A percentile compares a stretch with the other conserved stretches of the same genome.
Conservation (phyloP, 495 filamentous ascomycete species). For the Aspergillus heteromorphus region DNA sequence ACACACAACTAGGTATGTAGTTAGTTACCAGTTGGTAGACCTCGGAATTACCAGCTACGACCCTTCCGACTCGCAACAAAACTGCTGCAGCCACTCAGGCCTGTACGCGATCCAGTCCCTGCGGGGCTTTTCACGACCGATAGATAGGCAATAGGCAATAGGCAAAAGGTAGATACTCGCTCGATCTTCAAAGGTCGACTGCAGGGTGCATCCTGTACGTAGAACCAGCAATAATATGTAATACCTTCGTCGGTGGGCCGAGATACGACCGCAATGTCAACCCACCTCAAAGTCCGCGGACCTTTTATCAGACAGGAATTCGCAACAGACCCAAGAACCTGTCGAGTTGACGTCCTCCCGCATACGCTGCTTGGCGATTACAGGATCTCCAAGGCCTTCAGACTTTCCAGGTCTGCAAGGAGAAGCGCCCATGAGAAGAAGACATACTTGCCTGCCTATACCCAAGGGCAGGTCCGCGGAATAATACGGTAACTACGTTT, state of each 20-base stretch:
- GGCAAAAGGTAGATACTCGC: no score
- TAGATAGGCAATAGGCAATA: neutral
- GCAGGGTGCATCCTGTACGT: neutral
- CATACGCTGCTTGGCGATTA: neutral
- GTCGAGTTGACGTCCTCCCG: neutral
- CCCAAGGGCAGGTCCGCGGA: conserved; percentile 1
- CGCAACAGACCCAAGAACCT: neutral
- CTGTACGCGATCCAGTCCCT: neutral
- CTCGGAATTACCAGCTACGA: neutral
- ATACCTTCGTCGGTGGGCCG: no score
- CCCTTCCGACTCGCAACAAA: neutral
- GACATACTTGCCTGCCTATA: no score
- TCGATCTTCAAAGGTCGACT: neutral
- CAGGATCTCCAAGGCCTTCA: neutral
- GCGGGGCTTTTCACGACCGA: neutral
- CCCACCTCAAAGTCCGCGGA: neutral
- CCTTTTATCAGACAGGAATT: neutral
- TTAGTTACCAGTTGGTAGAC: no score
- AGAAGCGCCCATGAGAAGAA: neutral
- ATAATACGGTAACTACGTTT: conserved; percentile 12
- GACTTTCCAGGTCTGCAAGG: neutral
- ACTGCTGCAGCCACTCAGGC: neutral
- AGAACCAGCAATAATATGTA: neutral
- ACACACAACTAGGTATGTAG: no score
- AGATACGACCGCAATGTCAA: no score